Evolutionary conservation across 257 asterid genomes (phyloP).

Genomic region (Nicotiana tabacum): DNA sequence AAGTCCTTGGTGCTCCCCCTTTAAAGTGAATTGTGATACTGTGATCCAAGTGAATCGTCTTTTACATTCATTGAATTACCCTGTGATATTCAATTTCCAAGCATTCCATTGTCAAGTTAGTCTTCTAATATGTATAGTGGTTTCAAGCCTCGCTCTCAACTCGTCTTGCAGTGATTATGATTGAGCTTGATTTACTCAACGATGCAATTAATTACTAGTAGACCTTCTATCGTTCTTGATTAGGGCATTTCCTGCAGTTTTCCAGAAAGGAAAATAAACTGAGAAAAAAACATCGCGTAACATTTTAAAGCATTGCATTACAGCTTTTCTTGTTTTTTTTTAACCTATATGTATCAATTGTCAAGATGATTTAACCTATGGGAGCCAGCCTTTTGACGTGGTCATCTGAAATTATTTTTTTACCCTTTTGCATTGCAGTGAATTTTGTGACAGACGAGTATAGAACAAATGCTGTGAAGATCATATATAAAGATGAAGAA

Average conservation of each 20-base stretch:
- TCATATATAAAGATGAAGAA: background rate
- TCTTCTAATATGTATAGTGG: background rate
- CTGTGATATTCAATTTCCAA: background rate
- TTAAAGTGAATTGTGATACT: background rate
- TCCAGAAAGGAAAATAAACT: background rate
- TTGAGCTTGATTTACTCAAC: background rate
- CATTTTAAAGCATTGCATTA: background rate
- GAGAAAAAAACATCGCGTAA: background rate
- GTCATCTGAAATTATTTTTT: background rate
- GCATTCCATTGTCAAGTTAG: background rate
- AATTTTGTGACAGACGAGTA: background rate
- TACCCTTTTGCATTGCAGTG: background rate
- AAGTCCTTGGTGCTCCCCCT: too few species aligned
- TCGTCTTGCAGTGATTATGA: background rate
- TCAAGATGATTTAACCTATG: background rate
- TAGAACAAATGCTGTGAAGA: background rate
- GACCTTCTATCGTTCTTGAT: background rate
- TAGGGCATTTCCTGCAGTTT: background rate
- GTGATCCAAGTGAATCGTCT: background rate
- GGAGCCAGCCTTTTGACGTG: background rate
- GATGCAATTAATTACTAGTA: background rate
- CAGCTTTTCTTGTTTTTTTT: background rate
- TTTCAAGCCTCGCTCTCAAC: background rate
- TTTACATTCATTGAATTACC: background rate
- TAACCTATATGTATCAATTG: background rate